Base-by-base conservation (phyloP, 179 eudicot genomes). In the Amaranthus tricolor region DNA sequence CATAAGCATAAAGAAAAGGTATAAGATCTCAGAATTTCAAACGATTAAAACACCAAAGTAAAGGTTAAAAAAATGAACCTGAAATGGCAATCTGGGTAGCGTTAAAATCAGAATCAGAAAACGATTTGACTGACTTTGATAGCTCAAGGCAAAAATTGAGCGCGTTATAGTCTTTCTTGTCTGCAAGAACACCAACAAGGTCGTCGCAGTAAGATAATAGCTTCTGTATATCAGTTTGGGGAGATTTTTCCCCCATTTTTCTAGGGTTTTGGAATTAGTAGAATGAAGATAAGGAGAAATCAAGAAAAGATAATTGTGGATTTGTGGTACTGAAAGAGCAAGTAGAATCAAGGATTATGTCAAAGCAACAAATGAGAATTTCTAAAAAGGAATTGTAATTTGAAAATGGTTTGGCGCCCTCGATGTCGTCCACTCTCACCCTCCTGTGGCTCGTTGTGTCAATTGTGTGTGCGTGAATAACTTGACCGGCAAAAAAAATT, bases 191-290 rank as follows among this genome's bases (percentile, higher is more conserved):
- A 2, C 71, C 75, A 12, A 81, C 61, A 5, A 81, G 77, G n/a
- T 81, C 83, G 52, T 81, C 68, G 31, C 80, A 80, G 59, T 64
- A 80, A 7, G 79, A 70, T 19, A 75, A 11, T 20, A 80, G 55
- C 74, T 80, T 71, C 40, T 76, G 76, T 50, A 76, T 51, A 63
- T 80, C 77, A 66, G 77, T 72, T 43, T 76, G 51, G 9, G 50
- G 83, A 20, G 75, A 50, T 44, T 72, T 80, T 19, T 80, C 83
- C 21, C 67, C 83, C 83, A 80, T 80, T 57, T 74, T 58, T 31
- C n/a, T 2, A 49, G 12, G 15, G 16, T 12, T 49, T 17, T 19
- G 31, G 40, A 21, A 7, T 11, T 79, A 77, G 44, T 45, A 40
- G 13, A 17, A 6, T 65, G 55, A 45, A 44, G n/a, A 5, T 16